Evolutionary conservation across 805 yeast genomes (phyloP), one percentile per base, ranked within the genome.

Genomic region (Candida boleticola): DNA sequence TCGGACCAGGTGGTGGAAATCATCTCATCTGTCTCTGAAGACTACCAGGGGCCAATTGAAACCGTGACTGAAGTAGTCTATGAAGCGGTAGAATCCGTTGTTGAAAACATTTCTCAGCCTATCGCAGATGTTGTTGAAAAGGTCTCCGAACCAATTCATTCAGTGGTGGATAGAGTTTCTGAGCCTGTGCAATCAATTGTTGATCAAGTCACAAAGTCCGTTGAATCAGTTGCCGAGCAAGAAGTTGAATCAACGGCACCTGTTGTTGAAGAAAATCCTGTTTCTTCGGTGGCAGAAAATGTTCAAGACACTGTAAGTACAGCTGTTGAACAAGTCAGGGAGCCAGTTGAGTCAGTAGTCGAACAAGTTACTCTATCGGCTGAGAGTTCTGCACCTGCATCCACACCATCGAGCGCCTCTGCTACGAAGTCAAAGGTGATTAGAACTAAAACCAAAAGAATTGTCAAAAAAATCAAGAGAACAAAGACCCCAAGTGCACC

Each of bases 351-450:
- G 5, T 13, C n/a, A 32, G 36, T 17, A 18, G 27, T 22, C 5
- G 37, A 34, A 20, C 35, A 33, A 21, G 16, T 20, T 29, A 13
- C 32, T 14, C 9, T n/a, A 17, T 11, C 32, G 6, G n/a, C 6
- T 13, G n/a, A 29, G n/a, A 13, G 5, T 29, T 13, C 32, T 29
- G 32, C 10, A 29, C n/a, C 16, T 29, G 32, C 7, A 29, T 7
- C 32, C 34, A 30, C 3, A 20, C n/a, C n/a, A n/a, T n/a, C n/a
- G n/a, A n/a, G n/a, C n/a, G 11, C 31, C 5, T 29, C 16, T 7
- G 20, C 35, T 9, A 16, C 21, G 5, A 33, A 33, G 32, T 20
- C 47, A 11, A 48, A 39, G 38, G 45, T 25, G 36, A 46, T 50
- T 23, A 48, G 38, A 40, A 42, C 46, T 25, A 39, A 22, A 17